Evolutionary conservation across 768 basidiomycete genomes (phyloP).

Genomic region (Clathrus columnatus): DNA sequence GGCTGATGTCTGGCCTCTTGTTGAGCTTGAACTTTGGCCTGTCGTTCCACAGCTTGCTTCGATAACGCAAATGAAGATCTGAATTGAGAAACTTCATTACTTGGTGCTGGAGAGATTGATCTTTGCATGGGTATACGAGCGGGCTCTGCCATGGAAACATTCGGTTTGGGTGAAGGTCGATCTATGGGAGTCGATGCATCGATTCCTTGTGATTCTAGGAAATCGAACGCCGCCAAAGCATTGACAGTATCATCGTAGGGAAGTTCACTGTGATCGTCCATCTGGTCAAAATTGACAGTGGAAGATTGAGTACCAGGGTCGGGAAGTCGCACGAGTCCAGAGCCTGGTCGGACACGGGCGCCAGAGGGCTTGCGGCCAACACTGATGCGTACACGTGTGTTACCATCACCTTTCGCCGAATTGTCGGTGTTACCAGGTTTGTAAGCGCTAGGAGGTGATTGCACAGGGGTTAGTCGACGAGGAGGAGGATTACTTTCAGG

Average conservation of each 20-base stretch:
- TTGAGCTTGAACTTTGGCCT: conserved; percentile 75
- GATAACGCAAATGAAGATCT: conserved; percentile 87
- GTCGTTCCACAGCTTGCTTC: conserved; percentile 74
- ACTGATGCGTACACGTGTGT: conserved; percentile 15
- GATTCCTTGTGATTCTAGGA: conserved; percentile 40
- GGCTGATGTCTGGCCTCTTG: conserved; percentile 72
- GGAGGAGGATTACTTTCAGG: conserved; percentile 9
- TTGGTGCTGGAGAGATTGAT: conserved; percentile 11
- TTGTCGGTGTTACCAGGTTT: conserved; percentile 3
- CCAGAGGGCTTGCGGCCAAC: conserved; percentile 71
- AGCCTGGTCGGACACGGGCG: conserved; percentile 60
- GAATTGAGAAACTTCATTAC: conserved; percentile 33
- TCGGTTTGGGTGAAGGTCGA: conserved; percentile 15
- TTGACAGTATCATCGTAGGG: conserved; percentile 45
- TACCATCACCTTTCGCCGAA: conserved; percentile 10
- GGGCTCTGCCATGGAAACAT: conserved; percentile 15
- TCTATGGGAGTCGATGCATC: conserved; percentile 27
- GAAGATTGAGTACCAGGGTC: not conserved
- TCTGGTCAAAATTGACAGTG: not conserved
- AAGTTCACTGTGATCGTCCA: conserved; percentile 8
- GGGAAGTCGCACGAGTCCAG: conserved; percentile 23
- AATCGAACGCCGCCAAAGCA: conserved; percentile 71
- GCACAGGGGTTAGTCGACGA: conserved; percentile 15
- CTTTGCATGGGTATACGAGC: conserved; percentile 24
- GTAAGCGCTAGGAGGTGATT: not conserved